Evolutionary conservation across 192 early-diverging fungal species (phyloP).

Genomic region (Helicostylum pulchrum): DNA sequence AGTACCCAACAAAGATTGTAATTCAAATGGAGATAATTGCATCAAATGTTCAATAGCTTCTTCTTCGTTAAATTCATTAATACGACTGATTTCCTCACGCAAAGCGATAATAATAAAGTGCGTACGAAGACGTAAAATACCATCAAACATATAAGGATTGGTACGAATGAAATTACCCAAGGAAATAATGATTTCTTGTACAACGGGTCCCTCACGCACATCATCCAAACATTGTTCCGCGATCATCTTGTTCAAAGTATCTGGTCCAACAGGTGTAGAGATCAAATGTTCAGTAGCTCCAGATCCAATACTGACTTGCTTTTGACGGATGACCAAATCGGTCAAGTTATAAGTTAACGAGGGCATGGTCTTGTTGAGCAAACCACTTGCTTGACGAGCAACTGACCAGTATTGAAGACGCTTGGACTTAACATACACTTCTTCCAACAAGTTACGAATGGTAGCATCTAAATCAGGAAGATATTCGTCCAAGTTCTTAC

Average conservation of each 20-base stretch:
- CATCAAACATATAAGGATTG: slow-evolving; percentile 68
- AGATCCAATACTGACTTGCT: slow-evolving; percentile 74
- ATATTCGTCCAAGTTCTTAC: slow-evolving; percentile 56
- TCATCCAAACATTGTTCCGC: slow-evolving; percentile 71
- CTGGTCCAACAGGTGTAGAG: slow-evolving; percentile 66
- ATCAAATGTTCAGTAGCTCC: slow-evolving; percentile 67
- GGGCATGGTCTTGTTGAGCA: slow-evolving; percentile 72
- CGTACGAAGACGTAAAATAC: slow-evolving; percentile 77
- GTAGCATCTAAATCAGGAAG: slow-evolving; percentile 53
- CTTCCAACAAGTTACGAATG: slow-evolving; percentile 65
- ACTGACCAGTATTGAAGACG: slow-evolving; percentile 73
- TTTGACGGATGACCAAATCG: slow-evolving; percentile 74
- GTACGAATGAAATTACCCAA: slow-evolving; percentile 71
- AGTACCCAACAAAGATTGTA: slow-evolving; percentile 70
- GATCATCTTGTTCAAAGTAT: slow-evolving; percentile 62
- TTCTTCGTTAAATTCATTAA: slow-evolving; percentile 71
- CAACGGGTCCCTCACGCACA: slow-evolving; percentile 77
- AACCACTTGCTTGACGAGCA: slow-evolving; percentile 76
- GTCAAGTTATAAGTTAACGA: slow-evolving; percentile 75
- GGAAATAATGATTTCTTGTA: slow-evolving; percentile 82
- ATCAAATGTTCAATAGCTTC: slow-evolving; percentile 79
- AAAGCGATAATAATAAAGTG: slow-evolving; percentile 84
- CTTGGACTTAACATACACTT: slow-evolving; percentile 79
- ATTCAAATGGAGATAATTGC: slow-evolving; percentile 78
- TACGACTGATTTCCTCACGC: slow-evolving; percentile 77